Conservation (phyloP, 176 grass and related monocot genomes). For the Lolium multiflorum region DNA sequence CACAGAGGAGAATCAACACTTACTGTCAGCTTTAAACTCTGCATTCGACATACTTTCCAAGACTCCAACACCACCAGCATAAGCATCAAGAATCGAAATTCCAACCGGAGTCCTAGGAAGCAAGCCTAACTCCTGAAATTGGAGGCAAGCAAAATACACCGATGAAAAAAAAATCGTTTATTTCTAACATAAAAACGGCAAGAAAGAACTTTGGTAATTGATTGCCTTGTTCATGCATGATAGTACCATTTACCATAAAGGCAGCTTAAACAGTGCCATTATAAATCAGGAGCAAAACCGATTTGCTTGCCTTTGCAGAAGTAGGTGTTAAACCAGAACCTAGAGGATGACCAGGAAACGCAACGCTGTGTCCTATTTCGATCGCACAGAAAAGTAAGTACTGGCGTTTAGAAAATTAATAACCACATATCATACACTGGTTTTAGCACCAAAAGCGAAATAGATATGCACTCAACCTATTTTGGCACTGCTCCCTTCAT, state of each 20-base stretch:
- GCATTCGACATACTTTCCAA: conserved; percentile 72
- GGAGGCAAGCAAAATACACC: conserved; percentile 9
- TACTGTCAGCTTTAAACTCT: conserved; percentile 61
- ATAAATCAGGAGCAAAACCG: conserved; percentile 34
- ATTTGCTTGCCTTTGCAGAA: conserved; percentile 85
- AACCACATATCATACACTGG: conserved; percentile 12
- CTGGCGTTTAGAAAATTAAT: conserved; percentile 31
- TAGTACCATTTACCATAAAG: neutral
- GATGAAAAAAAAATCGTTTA: conserved; percentile 22
- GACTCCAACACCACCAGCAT: conserved; percentile 93
- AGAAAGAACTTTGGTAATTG: conserved; percentile 10
- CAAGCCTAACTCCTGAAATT: conserved; percentile 79
- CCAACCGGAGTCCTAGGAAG: conserved; percentile 83
- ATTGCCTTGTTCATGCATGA: neutral
- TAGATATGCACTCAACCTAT: conserved; percentile 60
- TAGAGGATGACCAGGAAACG: conserved; percentile 95
- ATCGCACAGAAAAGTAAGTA: conserved; percentile 8
- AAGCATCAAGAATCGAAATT: conserved; percentile 96
- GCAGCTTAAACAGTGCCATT: conserved; percentile 31
- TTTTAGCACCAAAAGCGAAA: conserved; percentile 16
- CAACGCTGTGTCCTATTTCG: conserved; percentile 76
- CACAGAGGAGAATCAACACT: conserved; percentile 29
- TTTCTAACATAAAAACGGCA: conserved; percentile 14
- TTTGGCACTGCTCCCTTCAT: conserved; percentile 77
- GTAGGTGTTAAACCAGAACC: conserved; percentile 81